A percentile compares a stretch with the other conserved stretches of the same genome.
phyloP scores from a whole-genome alignment of 78 protist genomes.

The Cavenderia fasciculata region DNA sequence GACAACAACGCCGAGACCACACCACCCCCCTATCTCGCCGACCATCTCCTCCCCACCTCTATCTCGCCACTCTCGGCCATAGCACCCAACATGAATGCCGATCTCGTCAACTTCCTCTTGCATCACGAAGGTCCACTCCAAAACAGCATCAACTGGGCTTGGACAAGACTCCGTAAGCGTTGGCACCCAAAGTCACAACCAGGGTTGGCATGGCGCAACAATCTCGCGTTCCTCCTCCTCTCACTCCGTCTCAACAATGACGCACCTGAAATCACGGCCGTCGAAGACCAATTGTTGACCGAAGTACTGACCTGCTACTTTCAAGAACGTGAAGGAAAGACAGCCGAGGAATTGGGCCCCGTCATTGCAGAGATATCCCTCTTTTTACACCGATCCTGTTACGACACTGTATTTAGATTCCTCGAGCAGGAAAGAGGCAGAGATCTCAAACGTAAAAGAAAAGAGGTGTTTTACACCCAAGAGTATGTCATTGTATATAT shows the following conservation, averaged over 20 bases:
- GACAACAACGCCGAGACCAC: neutral
- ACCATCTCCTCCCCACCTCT: slow-evolving; percentile 7
- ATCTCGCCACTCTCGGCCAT: neutral
- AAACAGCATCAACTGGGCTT: slow-evolving; percentile 13
- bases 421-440: slow-evolving; percentile 48
- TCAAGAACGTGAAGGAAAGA: slow-evolving; percentile 57
- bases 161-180: slow-evolving; percentile 52
- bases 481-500: slow-evolving; percentile 47
- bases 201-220: slow-evolving; percentile 46
- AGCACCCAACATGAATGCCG: slow-evolving; percentile 8
- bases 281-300: slow-evolving; percentile 46
- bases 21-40: slow-evolving; percentile 16
- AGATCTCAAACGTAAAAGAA: slow-evolving; percentile 50
- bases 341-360: slow-evolving; percentile 24
- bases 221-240: slow-evolving; percentile 45
- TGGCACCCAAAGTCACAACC: slow-evolving; percentile 71
- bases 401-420: slow-evolving; percentile 44
- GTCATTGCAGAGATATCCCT: slow-evolving; percentile 30
- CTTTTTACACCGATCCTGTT: slow-evolving; percentile 34
- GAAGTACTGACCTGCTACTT: slow-evolving; percentile 40
- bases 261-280: slow-evolving; percentile 28
- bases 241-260: slow-evolving; percentile 27
- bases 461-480: slow-evolving; percentile 49
- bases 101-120: slow-evolving; percentile 13
- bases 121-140: slow-evolving; percentile 12